phyloP scores from a whole-genome alignment of 1,284 basidiomycete genomes.

The Rhodotorula sp. region DNA sequence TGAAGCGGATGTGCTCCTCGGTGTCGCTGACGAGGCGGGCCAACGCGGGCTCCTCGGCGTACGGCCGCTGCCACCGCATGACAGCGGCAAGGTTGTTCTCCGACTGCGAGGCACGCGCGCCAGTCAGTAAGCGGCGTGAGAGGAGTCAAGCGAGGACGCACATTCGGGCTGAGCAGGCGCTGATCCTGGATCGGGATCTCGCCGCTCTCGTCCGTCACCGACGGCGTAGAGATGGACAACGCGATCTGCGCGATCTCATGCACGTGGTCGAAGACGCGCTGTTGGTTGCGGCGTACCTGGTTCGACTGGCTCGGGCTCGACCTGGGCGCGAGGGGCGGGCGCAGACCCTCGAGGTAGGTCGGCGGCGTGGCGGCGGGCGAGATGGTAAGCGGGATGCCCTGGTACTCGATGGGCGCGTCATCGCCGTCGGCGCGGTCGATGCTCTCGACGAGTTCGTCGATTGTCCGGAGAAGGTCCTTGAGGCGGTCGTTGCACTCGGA shows the following conservation, averaged over 20 bases:
- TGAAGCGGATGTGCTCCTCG: slow-evolving; percentile 84
- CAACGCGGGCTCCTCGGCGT: slow-evolving; percentile 81
- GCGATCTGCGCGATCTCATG: slow-evolving; percentile 80
- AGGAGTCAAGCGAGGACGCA: not conserved
- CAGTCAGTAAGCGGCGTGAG: not conserved
- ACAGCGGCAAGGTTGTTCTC: slow-evolving; percentile 80
- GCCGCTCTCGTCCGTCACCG: slow-evolving; percentile 76
- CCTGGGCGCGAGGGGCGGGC: slow-evolving; percentile 14
- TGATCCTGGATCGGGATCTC: slow-evolving; percentile 88
- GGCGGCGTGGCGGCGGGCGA: slow-evolving; percentile 44
- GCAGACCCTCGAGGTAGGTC: slow-evolving; percentile 31
- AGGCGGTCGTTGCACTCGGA: slow-evolving; percentile 90
- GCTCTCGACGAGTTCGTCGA: slow-evolving; percentile 68
- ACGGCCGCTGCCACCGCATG: slow-evolving; percentile 78
- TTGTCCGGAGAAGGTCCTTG: slow-evolving; percentile 77
- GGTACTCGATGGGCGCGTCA: slow-evolving; percentile 61
- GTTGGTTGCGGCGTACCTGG: slow-evolving; percentile 76
- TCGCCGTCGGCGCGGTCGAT: slow-evolving; percentile 52
- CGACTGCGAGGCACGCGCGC: slow-evolving; percentile 57
- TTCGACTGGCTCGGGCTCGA: slow-evolving; percentile 59
- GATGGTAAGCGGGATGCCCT: slow-evolving; percentile 75
- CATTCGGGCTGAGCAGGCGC: slow-evolving; percentile 68
- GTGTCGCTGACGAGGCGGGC: slow-evolving; percentile 79
- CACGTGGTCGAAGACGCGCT: slow-evolving; percentile 74
- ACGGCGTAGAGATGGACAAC: slow-evolving; percentile 77